These are phyloP conservation scores for Pyrenophora graminea DNA, from an alignment of 2,329 filamentous ascomycete species.

Conservation along the genomic window DNA sequence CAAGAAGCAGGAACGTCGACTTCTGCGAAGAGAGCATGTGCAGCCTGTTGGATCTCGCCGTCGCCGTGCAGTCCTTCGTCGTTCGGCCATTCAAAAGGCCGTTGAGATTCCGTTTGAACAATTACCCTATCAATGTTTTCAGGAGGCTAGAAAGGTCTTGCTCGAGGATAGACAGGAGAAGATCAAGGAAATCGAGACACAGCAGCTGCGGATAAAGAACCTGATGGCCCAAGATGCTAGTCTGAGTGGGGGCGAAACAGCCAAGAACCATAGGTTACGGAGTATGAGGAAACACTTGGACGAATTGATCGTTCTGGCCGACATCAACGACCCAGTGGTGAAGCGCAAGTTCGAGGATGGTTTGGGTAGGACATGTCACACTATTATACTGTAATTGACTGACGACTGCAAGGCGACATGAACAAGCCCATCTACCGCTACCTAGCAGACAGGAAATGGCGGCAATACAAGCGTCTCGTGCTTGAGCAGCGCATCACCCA, in stretches of 20 bases:
- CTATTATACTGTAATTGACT: slow-evolving; percentile 1
- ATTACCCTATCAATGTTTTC: slow-evolving; percentile 95
- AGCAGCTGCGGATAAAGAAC: slow-evolving; percentile 69
- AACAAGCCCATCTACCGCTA: slow-evolving; percentile 93
- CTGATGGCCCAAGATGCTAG: slow-evolving; percentile 63
- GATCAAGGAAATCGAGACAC: slow-evolving; percentile 69
- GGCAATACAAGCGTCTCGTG: slow-evolving; percentile 76
- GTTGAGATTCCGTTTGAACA: slow-evolving; percentile 84
- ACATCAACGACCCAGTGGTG: slow-evolving; percentile 92
- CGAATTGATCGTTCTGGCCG: slow-evolving; percentile 81
- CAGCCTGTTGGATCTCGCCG: slow-evolving; percentile 82
- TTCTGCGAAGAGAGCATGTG: slow-evolving; percentile 67
- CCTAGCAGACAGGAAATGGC: slow-evolving; percentile 87
- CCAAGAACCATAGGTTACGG: slow-evolving; percentile 68
- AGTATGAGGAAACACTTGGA: slow-evolving; percentile 76
- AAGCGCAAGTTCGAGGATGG: slow-evolving; percentile 96
- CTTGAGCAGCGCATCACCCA: slow-evolving; percentile 84
- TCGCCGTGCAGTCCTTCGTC: slow-evolving; percentile 61
- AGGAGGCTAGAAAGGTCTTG: slow-evolving; percentile 87
- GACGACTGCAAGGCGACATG: slow-evolving; percentile 75
- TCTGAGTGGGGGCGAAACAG: slow-evolving; percentile 64
- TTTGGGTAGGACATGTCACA: slow-evolving; percentile 63
- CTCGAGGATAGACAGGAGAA: slow-evolving; percentile 81
- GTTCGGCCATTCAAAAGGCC: slow-evolving; percentile 54
- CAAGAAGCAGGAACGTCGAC: slow-evolving; percentile 63